Percentiles rank a stretch among this genome's conserved stretches.
Conservation (phyloP, 129 eudicot species). For the sunflower (Helianthus annuus) region HanXRQr2.0-SUNRISE NC_035435.2:175528316-175528815, state of each 20-base stretch:
- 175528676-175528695: background rate
- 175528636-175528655: slow-evolving; percentile 1
- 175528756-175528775: background rate
- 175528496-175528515: slow-evolving; percentile 55
- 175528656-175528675: background rate
- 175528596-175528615: slow-evolving; percentile 36
- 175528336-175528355: slow-evolving; percentile 38
- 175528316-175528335: slow-evolving; percentile 37
- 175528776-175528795: slow-evolving; percentile 5
- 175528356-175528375: slow-evolving; percentile 34
- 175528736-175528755: background rate
- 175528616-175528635: slow-evolving; percentile 13
- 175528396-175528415: slow-evolving; percentile 22
- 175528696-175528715: background rate
- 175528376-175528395: slow-evolving; percentile 36
- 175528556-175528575: slow-evolving; percentile 47
- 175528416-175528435: slow-evolving; percentile 34
- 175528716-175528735: background rate
- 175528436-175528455: slow-evolving; percentile 40
- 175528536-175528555: slow-evolving; percentile 38
- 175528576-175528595: slow-evolving; percentile 40
- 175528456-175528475: slow-evolving; percentile 29
- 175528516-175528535: slow-evolving; percentile 46
- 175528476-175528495: slow-evolving; percentile 27
- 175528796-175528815: slow-evolving; percentile 47